Percentiles rank a stretch among this genome's conserved stretches.
These are phyloP conservation scores for Fusarium sp. DNA, from an alignment of 2,329 filamentous ascomycete genomes.

Conservation along the genomic window DNA sequence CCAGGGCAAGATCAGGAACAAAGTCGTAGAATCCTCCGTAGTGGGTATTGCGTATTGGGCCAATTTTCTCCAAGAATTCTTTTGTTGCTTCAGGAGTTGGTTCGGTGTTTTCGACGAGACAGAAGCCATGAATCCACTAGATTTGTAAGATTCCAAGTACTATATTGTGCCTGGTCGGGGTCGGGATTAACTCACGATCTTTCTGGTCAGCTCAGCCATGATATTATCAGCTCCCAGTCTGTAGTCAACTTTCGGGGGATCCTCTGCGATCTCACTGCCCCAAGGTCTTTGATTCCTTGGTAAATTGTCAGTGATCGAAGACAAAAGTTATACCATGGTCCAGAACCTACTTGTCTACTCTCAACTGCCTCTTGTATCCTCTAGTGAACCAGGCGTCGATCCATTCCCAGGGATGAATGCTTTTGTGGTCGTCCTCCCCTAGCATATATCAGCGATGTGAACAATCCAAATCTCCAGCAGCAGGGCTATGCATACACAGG, in stretches of 20 bases:
- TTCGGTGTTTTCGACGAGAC: constrained; percentile 79
- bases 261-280: constrained; percentile 50
- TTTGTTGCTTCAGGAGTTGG: constrained; percentile 76
- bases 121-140: constrained; percentile 78
- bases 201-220: constrained; percentile 71
- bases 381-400: constrained; percentile 38
- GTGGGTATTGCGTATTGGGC: constrained; percentile 89
- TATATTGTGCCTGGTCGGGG: not conserved
- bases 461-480: not conserved
- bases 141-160: constrained; percentile 24
- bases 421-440: constrained; percentile 79
- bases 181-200: constrained; percentile 65
- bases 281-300: constrained; percentile 35
- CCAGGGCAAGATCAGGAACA: constrained; percentile 85
- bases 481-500: constrained; percentile 47
- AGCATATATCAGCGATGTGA: constrained; percentile 13
- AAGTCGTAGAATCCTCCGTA: constrained; percentile 89
- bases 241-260: constrained; percentile 69
- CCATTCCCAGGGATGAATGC: constrained; percentile 70
- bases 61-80: constrained; percentile 80
- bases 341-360: constrained; percentile 39
- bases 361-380: constrained; percentile 34
- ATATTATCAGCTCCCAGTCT: constrained; percentile 67
- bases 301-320: constrained; percentile 20
- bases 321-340: not conserved